Percentiles rank a stretch among this genome's conserved stretches.
phyloP scores from a whole-genome alignment of 352 stramenopile species.

The Aphanomyces cochlioides region DNA sequence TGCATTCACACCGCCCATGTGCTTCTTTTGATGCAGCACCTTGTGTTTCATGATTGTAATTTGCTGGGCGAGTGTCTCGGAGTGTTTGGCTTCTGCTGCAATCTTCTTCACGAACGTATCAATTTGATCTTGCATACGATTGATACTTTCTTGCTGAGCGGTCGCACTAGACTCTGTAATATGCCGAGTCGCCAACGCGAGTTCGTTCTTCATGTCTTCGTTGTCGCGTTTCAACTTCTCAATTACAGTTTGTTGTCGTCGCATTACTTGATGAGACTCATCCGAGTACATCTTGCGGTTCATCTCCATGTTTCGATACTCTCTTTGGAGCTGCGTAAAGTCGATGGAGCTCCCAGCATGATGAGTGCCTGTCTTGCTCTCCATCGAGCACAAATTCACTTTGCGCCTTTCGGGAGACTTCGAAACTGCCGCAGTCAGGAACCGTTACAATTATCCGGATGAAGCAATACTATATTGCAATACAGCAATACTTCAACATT shows the following conservation, averaged over 20 bases:
- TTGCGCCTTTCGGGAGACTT: neutral
- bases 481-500: no score
- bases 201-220: slow-evolving; percentile 83
- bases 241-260: slow-evolving; percentile 90
- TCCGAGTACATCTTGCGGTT: slow-evolving; percentile 93
- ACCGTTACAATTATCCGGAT: neutral
- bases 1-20: slow-evolving; percentile 96
- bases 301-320: slow-evolving; percentile 97
- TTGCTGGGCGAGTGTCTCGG: slow-evolving; percentile 85
- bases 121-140: slow-evolving; percentile 81
- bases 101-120: slow-evolving; percentile 87
- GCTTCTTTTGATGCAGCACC: slow-evolving; percentile 87
- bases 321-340: slow-evolving; percentile 89
- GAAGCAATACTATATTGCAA: no score
- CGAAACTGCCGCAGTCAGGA: neutral
- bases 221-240: slow-evolving; percentile 86
- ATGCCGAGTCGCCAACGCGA: slow-evolving; percentile 86
- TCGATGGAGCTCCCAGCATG: slow-evolving; percentile 41
- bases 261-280: slow-evolving; percentile 91
- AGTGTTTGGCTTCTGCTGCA: slow-evolving; percentile 71
- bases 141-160: slow-evolving; percentile 79
- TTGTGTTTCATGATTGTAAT: slow-evolving; percentile 84
- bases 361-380: slow-evolving; percentile 39
- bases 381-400: slow-evolving; percentile 22
- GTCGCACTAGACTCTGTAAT: slow-evolving; percentile 77